Evolutionary conservation across 345 rosid genomes (phyloP), one percentile per base, ranked within the genome.

Genomic region (Arabidopsis suecica): DNA sequence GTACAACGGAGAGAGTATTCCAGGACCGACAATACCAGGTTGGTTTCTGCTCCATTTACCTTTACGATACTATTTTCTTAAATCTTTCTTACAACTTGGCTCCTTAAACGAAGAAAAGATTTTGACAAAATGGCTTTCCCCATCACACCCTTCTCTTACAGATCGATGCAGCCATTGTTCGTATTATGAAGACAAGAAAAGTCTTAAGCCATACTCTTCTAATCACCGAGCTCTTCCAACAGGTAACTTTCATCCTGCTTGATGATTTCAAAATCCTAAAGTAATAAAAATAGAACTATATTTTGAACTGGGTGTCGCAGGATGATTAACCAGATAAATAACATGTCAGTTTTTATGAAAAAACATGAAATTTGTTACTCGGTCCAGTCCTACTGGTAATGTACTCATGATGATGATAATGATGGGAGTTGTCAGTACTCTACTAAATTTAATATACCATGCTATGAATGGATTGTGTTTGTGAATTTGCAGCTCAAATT

Each of bases 21-120:
- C 98, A 92, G 79, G 98, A 95, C 76, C 91, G 98, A 58, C 99
- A 95, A 73, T 95, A 95, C 82, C 99, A 95, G 99, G 99, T 95
- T 82, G 11, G 12, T 32, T 12, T 65, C 41, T 20, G 9, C 25
- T 55, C 49, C 56, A 36, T 5, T 48, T 55, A 61, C 57, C 41
- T 11, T 63, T 11, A 56, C 32, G 12, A 30, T 10, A 45, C 38
- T 4, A 30, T 8, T 12, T 60, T 9, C 41, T 5, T 6, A 38
- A 6, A 50, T 20, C 34, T 34, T 48, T 11, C 51, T 28, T 38
- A 13, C 41, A 28, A 38, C 0, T 25, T 36, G 61, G 60, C 45
- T 50, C 18, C 16, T 25, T 50, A 3, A 3, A 42, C 1, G 5
- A 68, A 68, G 64, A 76, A 40, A 42, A 28, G 23, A 51, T 61